These are phyloP conservation scores for Malus orientalis DNA, from an alignment of 306 rosid species.

Conservation along the genomic window DNA sequence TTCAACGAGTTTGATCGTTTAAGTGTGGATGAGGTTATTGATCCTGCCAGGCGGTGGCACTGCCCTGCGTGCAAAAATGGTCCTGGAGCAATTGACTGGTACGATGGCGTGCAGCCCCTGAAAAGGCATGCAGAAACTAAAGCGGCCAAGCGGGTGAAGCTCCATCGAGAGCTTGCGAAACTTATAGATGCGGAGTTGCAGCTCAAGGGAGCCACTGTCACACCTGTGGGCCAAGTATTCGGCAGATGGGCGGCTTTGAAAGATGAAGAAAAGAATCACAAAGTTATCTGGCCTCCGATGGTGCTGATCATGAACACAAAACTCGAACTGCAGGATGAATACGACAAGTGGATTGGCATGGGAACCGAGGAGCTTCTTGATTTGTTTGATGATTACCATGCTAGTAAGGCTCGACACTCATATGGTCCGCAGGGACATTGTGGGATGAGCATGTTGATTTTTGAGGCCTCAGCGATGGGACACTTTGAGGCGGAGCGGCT, in stretches of 20 bases:
- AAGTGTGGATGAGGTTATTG: constrained; percentile 26
- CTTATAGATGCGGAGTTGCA: constrained; percentile 40
- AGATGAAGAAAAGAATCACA: constrained; percentile 32
- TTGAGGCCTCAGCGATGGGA: constrained; percentile 73
- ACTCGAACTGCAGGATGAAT: constrained; percentile 27
- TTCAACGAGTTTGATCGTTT: constrained; percentile 21
- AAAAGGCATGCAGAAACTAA: constrained; percentile 39
- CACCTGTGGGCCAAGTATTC: constrained; percentile 18
- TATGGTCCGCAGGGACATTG: constrained; percentile 94
- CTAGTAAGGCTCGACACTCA: constrained; percentile 57
- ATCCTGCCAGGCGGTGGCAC: constrained; percentile 27
- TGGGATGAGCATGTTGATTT: constrained; percentile 74
- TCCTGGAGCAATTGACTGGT: constrained; percentile 53
- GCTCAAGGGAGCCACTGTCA: constrained; percentile 15
- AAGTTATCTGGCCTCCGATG: constrained; percentile 65
- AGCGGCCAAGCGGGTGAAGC: constrained; percentile 30
- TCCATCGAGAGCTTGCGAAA: constrained; percentile 39
- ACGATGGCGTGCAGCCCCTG: constrained; percentile 43
- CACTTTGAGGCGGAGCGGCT: constrained; percentile 74
- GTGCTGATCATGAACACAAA: constrained; percentile 41
- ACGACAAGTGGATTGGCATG: constrained; percentile 34
- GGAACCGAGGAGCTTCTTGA: constrained; percentile 79
- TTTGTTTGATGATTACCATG: constrained; percentile 42
- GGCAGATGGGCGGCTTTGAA: constrained; percentile 43
- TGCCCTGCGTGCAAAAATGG: constrained; percentile 52